Evolutionary conservation across 371 early-diverging fungal genomes (phyloP).

Genomic region (Apophysomyces variabilis): DNA sequence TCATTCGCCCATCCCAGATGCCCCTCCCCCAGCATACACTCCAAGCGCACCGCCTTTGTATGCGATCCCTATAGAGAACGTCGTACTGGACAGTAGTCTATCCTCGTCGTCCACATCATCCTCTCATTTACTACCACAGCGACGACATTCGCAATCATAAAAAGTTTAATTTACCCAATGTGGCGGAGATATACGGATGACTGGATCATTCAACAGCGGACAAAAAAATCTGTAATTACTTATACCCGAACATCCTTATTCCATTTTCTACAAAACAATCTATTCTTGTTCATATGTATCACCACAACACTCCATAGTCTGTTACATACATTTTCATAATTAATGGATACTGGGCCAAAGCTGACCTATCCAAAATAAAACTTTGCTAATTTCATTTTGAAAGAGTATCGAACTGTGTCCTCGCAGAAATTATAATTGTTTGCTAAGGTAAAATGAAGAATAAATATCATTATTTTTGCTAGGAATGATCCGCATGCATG

Average conservation of each 20-base stretch:
- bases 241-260: neutral
- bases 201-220: constrained; percentile 13
- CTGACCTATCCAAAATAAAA: neutral
- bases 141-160: constrained; percentile 6
- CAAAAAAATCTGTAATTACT: constrained; percentile 4
- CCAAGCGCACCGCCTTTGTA: constrained; percentile 24
- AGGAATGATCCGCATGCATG: no score
- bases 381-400: neutral
- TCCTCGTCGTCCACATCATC: constrained; percentile 13
- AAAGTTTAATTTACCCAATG: constrained; percentile 7
- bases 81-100: constrained; percentile 2
- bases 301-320: neutral
- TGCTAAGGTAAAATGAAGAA: no score
- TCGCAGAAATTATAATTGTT: no score
- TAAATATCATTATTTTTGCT: no score
- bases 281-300: constrained; percentile 5
- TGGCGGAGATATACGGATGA: constrained; percentile 12
- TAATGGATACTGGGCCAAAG: neutral
- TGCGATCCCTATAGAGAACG: constrained; percentile 14
- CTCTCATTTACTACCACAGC: constrained; percentile 10
- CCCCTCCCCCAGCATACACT: constrained; percentile 30
- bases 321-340: neutral
- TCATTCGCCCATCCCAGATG: constrained; percentile 16
- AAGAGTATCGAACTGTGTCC: no score
- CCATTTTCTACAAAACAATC: neutral